A percentile compares a stretch with the other conserved stretches of the same genome.
Evolutionary conservation across 768 basidiomycete genomes (phyloP).

Genomic region (Gymnopilus dilepis): DNA sequence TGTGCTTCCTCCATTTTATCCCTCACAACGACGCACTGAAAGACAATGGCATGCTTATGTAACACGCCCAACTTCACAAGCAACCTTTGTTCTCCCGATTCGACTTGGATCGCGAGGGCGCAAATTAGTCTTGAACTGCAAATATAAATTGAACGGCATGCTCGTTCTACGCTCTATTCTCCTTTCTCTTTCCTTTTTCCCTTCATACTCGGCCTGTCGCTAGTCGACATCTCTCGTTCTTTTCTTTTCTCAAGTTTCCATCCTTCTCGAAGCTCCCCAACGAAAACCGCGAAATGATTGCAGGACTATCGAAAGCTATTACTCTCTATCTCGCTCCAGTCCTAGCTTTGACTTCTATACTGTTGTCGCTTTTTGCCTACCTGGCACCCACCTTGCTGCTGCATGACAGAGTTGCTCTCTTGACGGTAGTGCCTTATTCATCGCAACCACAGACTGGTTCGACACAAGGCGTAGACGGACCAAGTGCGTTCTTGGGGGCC

Average conservation of each 20-base stretch:
- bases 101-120: conserved; percentile 8
- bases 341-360: conserved; percentile 65
- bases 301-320: conserved; percentile 69
- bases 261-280: conserved; percentile 10
- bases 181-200: conserved; percentile 7
- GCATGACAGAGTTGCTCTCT: conserved; percentile 64
- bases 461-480: conserved; percentile 58
- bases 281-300: conserved; percentile 58
- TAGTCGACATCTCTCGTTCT: conserved; percentile 27
- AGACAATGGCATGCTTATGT: conserved; percentile 30
- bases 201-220: conserved; percentile 18
- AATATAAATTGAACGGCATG: conserved; percentile 18
- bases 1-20: neutral
- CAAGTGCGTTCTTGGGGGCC: conserved; percentile 67
- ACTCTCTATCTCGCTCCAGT: conserved; percentile 72
- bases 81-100: conserved; percentile 28
- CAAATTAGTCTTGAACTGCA: neutral
- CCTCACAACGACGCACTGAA: conserved; percentile 9
- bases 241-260: conserved; percentile 22
- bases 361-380: conserved; percentile 70
- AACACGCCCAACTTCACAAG: conserved; percentile 16
- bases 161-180: conserved; percentile 4
- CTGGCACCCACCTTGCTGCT: conserved; percentile 70
- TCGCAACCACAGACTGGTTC: conserved; percentile 36
- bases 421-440: conserved; percentile 66